Evolutionary conservation across 345 rosid genomes (phyloP).

Genomic region (Physaria fendleri): DNA sequence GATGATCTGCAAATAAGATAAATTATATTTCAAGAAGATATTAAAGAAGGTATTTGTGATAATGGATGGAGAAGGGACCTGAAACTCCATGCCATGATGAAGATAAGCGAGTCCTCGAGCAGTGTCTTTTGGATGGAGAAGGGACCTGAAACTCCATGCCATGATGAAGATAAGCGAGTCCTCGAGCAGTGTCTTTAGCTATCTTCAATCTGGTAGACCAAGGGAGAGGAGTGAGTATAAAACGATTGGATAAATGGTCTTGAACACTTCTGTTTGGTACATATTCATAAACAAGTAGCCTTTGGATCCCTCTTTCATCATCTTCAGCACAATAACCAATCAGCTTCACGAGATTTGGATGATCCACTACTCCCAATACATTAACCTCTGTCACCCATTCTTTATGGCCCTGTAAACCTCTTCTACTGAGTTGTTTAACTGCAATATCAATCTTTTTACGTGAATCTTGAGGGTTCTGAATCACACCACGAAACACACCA

Average conservation of each 20-base stretch:
- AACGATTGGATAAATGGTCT: conserved; percentile 72
- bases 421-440: conserved; percentile 80
- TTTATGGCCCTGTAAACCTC: conserved; percentile 98
- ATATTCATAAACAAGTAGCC: conserved; percentile 79
- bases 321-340: conserved; percentile 94
- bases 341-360: conserved; percentile 84
- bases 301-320: conserved; percentile 92
- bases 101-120: conserved; percentile 86
- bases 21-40: not conserved
- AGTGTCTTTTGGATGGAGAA: too few relatives aligned
- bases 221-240: conserved; percentile 59
- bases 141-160: conserved; percentile 97
- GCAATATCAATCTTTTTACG: conserved; percentile 79
- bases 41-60: not conserved
- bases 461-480: conserved; percentile 48
- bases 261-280: conserved; percentile 88
- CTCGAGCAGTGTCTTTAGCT: conserved; percentile 82
- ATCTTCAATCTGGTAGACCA: conserved; percentile 77
- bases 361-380: conserved; percentile 90
- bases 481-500: conserved; percentile 66
- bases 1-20: conserved; percentile 53
- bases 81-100: conserved; percentile 94
- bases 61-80: conserved; percentile 40
- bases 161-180: conserved; percentile 84
- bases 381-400: conserved; percentile 98